These are phyloP conservation scores for Phytopythium aichiense DNA, from an alignment of 352 stramenopile species.

Conservation along the genomic window DNA sequence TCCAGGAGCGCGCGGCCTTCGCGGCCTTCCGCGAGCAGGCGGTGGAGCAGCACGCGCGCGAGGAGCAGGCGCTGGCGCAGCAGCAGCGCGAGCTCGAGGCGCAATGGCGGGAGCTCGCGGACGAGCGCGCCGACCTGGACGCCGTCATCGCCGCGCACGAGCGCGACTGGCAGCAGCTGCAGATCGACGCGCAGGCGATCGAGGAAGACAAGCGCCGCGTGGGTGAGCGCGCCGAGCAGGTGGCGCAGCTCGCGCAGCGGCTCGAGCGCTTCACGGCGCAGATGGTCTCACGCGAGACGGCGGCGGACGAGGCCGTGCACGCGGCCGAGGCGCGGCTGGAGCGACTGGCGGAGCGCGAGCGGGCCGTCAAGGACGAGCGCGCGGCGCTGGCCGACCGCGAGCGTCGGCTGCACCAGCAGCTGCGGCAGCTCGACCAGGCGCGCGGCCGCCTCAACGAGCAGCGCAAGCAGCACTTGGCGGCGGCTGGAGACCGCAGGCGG, in stretches of 20 bases:
- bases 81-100: slow-evolving; percentile 29
- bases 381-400: slow-evolving; percentile 49
- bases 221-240: slow-evolving; percentile 12
- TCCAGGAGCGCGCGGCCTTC: slow-evolving; percentile 46
- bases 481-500: not conserved
- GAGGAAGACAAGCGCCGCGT: slow-evolving; percentile 25
- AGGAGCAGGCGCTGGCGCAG: slow-evolving; percentile 22
- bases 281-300: slow-evolving; percentile 1
- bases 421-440: slow-evolving; percentile 49
- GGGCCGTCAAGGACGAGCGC: slow-evolving; percentile 16
- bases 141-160: slow-evolving; percentile 39
- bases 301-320: not conserved
- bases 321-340: not conserved
- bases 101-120: slow-evolving; percentile 28
- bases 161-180: slow-evolving; percentile 36
- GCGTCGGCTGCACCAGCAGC: slow-evolving; percentile 38
- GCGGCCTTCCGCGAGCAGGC: slow-evolving; percentile 47
- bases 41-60: slow-evolving; percentile 27
- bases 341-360: slow-evolving; percentile 2
- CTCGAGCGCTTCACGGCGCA: slow-evolving; percentile 16
- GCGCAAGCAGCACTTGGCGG: slow-evolving; percentile 32
- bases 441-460: slow-evolving; percentile 42
- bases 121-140: slow-evolving; percentile 39
- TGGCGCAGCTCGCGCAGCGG: slow-evolving; percentile 17
- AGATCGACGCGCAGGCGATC: slow-evolving; percentile 21